Conservation (phyloP, 257 asterid species). For the Oldenlandia corymbosa region DNA sequence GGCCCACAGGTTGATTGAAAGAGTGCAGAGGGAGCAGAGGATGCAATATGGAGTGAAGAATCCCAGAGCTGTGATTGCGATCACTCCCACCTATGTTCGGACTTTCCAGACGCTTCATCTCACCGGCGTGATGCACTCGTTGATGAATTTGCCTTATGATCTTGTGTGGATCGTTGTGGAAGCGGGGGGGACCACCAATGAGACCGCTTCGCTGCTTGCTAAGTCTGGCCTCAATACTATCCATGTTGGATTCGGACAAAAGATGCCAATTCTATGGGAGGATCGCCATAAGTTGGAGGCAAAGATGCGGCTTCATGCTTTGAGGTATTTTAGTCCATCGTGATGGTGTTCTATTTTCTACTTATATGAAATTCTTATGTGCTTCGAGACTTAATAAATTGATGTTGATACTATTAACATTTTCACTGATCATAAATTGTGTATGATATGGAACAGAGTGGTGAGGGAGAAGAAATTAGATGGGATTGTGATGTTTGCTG, state of each 20-base stretch:
- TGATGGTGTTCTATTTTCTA: neutral
- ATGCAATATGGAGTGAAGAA: slow-evolving; percentile 72
- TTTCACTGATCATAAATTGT: slow-evolving; percentile 6
- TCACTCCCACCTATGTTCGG: slow-evolving; percentile 88
- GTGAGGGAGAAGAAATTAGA: slow-evolving; percentile 71
- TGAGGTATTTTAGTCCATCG: slow-evolving; percentile 49
- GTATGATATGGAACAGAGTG: slow-evolving; percentile 37
- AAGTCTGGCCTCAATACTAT: slow-evolving; percentile 62
- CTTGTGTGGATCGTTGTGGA: slow-evolving; percentile 90
- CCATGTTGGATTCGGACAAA: slow-evolving; percentile 59
- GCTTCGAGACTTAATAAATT: neutral
- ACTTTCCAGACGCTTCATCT: slow-evolving; percentile 93
- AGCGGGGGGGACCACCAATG: slow-evolving; percentile 74
- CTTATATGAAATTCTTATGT: neutral
- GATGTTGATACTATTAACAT: neutral
- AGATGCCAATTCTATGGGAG: slow-evolving; percentile 85
- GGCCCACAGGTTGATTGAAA: slow-evolving; percentile 81
- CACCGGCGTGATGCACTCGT: slow-evolving; percentile 88
- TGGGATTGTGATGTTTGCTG: slow-evolving; percentile 87
- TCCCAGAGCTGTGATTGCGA: slow-evolving; percentile 64
- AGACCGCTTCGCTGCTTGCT: slow-evolving; percentile 63
- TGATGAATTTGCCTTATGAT: slow-evolving; percentile 84
- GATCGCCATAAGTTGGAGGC: slow-evolving; percentile 80
- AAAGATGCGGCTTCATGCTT: slow-evolving; percentile 73
- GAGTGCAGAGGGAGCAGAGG: slow-evolving; percentile 89